These are phyloP conservation scores for Clonostachys rosea DNA, from an alignment of 2,329 filamentous ascomycete genomes.

Conservation along the genomic window DNA sequence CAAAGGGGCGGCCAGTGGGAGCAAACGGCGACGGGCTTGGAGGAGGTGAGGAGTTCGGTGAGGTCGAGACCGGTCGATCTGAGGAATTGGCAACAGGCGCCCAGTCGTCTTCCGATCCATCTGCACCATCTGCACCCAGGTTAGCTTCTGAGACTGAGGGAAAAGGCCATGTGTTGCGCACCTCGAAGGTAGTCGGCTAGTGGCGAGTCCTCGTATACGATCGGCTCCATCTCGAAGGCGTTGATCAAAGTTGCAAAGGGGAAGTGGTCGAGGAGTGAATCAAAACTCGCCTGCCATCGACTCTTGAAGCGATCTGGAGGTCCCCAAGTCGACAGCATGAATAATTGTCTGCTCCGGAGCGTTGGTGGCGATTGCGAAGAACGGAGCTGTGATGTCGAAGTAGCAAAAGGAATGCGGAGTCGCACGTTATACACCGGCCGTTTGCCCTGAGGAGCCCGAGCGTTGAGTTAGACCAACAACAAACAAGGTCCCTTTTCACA, in stretches of 20 bases:
- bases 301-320: too few relatives aligned
- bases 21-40: constrained; percentile 48
- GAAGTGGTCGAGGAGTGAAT: background rate
- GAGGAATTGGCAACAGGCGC: constrained; percentile 31
- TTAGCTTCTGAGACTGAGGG: background rate
- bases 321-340: too few relatives aligned
- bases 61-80: constrained; percentile 18
- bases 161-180: constrained; percentile 29
- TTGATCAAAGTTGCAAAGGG: background rate
- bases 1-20: constrained; percentile 48
- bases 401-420: too few relatives aligned
- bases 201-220: constrained; percentile 82
- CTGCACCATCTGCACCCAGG: constrained; percentile 37
- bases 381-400: too few relatives aligned
- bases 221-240: constrained; percentile 62
- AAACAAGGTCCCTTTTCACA: too few relatives aligned
- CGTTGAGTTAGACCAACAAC: too few relatives aligned
- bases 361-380: too few relatives aligned
- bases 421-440: too few relatives aligned
- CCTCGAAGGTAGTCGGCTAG: constrained; percentile 88
- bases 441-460: too few relatives aligned
- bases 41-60: constrained; percentile 37
- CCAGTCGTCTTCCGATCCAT: constrained; percentile 40
- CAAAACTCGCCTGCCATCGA: too few relatives aligned
- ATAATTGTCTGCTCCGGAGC: too few relatives aligned